phyloP scores from a whole-genome alignment of 2,329 filamentous ascomycete genomes.

The Ascochyta clinopodiicola region DNA sequence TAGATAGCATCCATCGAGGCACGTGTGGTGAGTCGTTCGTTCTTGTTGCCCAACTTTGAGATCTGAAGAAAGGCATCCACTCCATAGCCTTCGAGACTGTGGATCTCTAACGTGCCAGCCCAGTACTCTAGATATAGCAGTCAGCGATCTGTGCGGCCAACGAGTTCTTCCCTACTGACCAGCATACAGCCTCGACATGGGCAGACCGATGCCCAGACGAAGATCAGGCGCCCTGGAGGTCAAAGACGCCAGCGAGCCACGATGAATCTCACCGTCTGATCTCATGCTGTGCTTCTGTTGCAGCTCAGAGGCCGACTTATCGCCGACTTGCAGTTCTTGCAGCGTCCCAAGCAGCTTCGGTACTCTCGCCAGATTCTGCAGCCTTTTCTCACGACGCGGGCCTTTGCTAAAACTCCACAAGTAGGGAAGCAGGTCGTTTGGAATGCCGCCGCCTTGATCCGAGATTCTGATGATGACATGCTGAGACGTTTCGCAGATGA shows the following conservation, averaged over 20 bases:
- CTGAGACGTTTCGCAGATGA: conserved; percentile 91
- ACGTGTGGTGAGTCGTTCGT: conserved; percentile 79
- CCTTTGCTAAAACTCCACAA: conserved; percentile 98
- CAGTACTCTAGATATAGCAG: conserved; percentile 73
- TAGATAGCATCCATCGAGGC: conserved; percentile 60
- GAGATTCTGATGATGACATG: conserved; percentile 97
- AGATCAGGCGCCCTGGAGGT: conserved; percentile 85
- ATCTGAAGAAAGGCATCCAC: conserved; percentile 97
- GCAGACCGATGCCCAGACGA: conserved; percentile 88
- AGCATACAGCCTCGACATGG: conserved; percentile 91
- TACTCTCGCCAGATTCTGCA: conserved; percentile 86
- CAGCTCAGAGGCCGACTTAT: conserved; percentile 14
- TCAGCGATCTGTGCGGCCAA: background rate
- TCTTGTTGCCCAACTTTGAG: conserved; percentile 95
- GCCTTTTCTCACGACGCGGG: conserved; percentile 74
- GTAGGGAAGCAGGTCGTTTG: conserved; percentile 82
- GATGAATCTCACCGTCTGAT: conserved; percentile 34
- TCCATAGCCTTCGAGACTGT: conserved; percentile 93
- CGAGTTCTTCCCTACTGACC: conserved; percentile 22
- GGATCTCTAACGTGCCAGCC: conserved; percentile 89
- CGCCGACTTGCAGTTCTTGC: conserved; percentile 73
- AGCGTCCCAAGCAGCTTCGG: conserved; percentile 92
- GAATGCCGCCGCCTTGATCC: conserved; percentile 91
- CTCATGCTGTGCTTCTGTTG: conserved; percentile 30
- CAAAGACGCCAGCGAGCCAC: conserved; percentile 77